phyloP scores from a whole-genome alignment of 371 early-diverging fungal genomes.

The Zancudomyces culisetae region DNA sequence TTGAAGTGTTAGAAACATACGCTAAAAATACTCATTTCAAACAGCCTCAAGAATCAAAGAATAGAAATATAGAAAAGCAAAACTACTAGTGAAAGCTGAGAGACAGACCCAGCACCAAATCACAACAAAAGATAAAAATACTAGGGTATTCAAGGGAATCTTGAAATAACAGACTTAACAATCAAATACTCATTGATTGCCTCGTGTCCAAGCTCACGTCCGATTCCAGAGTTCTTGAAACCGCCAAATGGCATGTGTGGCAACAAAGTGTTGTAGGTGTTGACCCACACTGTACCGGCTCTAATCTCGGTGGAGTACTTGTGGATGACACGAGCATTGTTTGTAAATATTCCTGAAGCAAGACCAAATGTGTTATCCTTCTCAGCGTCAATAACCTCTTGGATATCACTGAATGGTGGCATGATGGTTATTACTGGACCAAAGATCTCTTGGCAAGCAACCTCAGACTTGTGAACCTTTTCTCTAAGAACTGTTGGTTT shows the following conservation, averaged over 20 bases:
- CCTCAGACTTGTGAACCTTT: slow-evolving; percentile 50
- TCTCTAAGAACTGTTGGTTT: slow-evolving; percentile 59
- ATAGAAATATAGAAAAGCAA: background rate
- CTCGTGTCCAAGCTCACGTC: slow-evolving; percentile 55
- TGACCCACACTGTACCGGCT: slow-evolving; percentile 71
- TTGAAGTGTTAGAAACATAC: too few relatives aligned
- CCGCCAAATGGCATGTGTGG: slow-evolving; percentile 70
- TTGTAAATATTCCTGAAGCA: slow-evolving; percentile 71
- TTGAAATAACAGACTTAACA: slow-evolving; percentile 35
- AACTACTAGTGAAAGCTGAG: background rate
- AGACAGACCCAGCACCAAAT: background rate
- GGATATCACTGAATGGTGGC: slow-evolving; percentile 47
- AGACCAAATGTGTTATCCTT: slow-evolving; percentile 53
- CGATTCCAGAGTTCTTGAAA: slow-evolving; percentile 66
- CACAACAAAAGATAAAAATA: background rate
- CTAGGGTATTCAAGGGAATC: background rate
- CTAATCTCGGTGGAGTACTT: slow-evolving; percentile 38
- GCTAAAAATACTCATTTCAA: too few relatives aligned
- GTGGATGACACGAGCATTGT: slow-evolving; percentile 36
- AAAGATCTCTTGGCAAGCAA: slow-evolving; percentile 58
- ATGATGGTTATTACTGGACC: slow-evolving; percentile 69
- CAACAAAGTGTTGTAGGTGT: slow-evolving; percentile 31
- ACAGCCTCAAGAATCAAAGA: background rate
- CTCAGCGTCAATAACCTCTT: slow-evolving; percentile 56
- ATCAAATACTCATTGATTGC: slow-evolving; percentile 46